Base-by-base conservation (phyloP, 352 stramenopile species). In the Globisporangium apiculatum region DNA sequence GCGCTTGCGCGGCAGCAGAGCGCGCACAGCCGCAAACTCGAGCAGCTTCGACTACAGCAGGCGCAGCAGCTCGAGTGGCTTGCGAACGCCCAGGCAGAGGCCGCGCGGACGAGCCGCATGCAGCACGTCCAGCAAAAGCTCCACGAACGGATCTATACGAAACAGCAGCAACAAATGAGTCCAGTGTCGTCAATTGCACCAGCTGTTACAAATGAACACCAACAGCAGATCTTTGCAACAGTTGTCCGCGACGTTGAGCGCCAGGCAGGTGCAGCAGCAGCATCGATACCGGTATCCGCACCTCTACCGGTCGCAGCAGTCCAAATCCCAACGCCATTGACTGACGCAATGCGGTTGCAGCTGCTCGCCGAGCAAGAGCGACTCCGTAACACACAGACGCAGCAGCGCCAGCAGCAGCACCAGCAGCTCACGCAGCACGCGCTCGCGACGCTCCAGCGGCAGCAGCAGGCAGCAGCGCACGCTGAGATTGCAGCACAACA, bases 341-440 rank as follows among this genome's bases (percentile, higher is more conserved):
- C 72, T 4, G 64, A 82, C 12, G 71, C 69, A 64, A 52, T 82
- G 12, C 72, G 71, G 1, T 67, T 62, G 48, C 82, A 86, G 43
- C 17, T 83, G 41, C 31, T 76, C 37, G 45, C 70, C 7, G 79
- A 87, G 15, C 72, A 84, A 53, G 77, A 86, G 14, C 67, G 71
- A 18, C 48, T 86, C 40, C 61, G 65, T 10, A 37, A 71, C 0
- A 15, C 82, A 10, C 62, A 70, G 31, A 42, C 69, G 7, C 73
- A 77, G 41, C 47, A 61, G 7, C 53, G 65, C 18, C 71, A 73
- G 54, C 53, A 74, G 53, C 50, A 57, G 36, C 72, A 79, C 53
- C 70, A 83, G 66, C 71, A 83, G 2, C 55, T 64, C 8, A 71
- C 83, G 61, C 72, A 85, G 57, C 74, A 85, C 40, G 55, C 80